A percentile compares a stretch with the other conserved stretches of the same genome.
Conservation (phyloP, 2,329 filamentous ascomycete genomes). For the Neopestalotiopsis rosae region DNA sequence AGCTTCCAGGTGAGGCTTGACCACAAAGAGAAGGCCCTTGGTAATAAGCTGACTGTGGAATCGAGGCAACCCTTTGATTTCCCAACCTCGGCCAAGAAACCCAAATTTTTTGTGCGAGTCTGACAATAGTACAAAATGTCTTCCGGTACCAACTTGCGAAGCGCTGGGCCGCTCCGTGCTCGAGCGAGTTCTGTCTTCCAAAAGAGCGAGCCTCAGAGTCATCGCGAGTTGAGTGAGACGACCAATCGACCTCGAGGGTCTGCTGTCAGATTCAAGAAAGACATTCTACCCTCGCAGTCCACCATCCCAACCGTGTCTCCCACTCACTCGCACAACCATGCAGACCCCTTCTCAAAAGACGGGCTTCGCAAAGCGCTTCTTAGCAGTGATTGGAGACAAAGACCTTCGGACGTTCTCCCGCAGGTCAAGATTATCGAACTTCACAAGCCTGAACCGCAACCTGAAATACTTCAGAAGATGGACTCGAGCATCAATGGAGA, state of each 20-base stretch:
- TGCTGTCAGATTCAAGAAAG: background rate
- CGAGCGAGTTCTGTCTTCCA: background rate
- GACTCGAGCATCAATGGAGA: background rate
- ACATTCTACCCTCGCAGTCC: background rate
- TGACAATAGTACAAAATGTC: background rate
- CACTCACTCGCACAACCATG: background rate
- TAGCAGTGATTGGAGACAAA: constrained; percentile 20
- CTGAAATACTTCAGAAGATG: constrained; percentile 19
- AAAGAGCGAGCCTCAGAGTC: background rate
- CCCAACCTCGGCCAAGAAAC: too few species aligned
- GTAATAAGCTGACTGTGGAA: too few species aligned
- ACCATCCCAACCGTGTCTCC: background rate
- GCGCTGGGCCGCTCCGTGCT: background rate
- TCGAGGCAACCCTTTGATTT: too few species aligned
- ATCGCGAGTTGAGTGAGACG: background rate
- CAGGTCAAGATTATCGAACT: constrained; percentile 17
- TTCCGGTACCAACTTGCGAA: background rate
- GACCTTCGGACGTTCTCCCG: background rate
- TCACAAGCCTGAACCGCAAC: constrained; percentile 21
- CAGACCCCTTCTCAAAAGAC: background rate
- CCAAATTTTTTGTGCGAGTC: too few species aligned
- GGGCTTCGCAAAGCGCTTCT: constrained; percentile 18
- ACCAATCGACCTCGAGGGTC: background rate
- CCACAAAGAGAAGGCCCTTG: too few species aligned
- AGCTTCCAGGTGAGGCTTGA: too few species aligned